A percentile compares a stretch with the other conserved stretches of the same genome.
phyloP scores from a whole-genome alignment of 2,329 filamentous ascomycete species.

The Penicillium sp. region DNA sequence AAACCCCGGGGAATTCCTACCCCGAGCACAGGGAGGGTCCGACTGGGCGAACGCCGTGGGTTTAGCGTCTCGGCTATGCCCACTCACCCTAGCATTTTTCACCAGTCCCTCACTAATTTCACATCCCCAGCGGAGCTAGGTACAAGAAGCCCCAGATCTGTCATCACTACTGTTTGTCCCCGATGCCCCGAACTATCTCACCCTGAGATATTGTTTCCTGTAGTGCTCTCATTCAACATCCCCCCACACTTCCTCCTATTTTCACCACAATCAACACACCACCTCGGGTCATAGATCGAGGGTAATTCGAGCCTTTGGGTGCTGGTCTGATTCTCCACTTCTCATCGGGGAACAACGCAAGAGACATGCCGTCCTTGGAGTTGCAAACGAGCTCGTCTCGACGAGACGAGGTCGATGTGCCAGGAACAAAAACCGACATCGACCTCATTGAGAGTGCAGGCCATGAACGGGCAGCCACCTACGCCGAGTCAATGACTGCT shows the following conservation, averaged over 20 bases:
- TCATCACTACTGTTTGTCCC: neutral
- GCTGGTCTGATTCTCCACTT: neutral
- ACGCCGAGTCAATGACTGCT: conserved; percentile 30
- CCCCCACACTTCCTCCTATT: too few species aligned
- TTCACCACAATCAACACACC: neutral
- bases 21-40: neutral
- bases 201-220: too few species aligned
- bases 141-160: neutral
- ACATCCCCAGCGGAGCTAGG: conserved; percentile 5
- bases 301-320: neutral
- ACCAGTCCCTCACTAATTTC: neutral
- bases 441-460: conserved; percentile 34
- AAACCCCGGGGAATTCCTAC: conserved; percentile 16
- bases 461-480: conserved; percentile 24
- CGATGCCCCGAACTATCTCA: neutral
- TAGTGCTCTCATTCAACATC: too few species aligned
- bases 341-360: neutral
- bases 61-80: conserved; percentile 6
- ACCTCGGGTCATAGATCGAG: too few species aligned
- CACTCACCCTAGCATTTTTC: conserved; percentile 13
- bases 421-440: conserved; percentile 26
- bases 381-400: conserved; percentile 28
- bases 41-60: neutral
- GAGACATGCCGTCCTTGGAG: conserved; percentile 29
- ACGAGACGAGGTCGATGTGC: conserved; percentile 11